These are phyloP conservation scores for Diaporthe caulivora DNA, from an alignment of 2,329 filamentous ascomycete genomes.

Conservation along the genomic window DNA sequence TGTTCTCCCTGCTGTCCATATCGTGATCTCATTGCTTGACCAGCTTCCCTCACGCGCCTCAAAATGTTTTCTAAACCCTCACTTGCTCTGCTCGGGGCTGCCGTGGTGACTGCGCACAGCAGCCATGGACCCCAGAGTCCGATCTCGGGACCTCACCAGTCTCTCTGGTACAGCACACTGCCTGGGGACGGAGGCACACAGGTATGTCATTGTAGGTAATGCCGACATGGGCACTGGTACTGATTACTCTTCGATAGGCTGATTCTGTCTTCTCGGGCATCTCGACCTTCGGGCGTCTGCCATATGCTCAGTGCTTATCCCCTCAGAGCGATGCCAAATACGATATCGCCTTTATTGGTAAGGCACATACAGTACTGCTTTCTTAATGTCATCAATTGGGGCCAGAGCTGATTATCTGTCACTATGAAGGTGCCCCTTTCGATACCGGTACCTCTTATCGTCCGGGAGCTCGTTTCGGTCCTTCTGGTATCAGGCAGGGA, in stretches of 20 bases:
- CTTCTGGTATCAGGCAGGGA: constrained; percentile 87
- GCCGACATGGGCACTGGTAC: not conserved
- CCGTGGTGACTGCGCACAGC: constrained; percentile 69
- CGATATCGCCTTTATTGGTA: constrained; percentile 88
- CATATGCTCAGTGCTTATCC: constrained; percentile 82
- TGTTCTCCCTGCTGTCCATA: not conserved
- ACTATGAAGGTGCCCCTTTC: constrained; percentile 76
- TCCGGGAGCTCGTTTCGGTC: constrained; percentile 86
- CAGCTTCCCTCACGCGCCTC: not conserved
- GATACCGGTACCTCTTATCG: constrained; percentile 89
- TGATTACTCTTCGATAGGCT: constrained; percentile 62
- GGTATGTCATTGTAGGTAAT: constrained; percentile 56
- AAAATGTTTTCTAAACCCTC: constrained; percentile 49
- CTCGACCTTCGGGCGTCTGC: constrained; percentile 84
- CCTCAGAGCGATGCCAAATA: constrained; percentile 75
- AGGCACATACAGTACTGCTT: constrained; percentile 38
- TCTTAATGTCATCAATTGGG: not conserved
- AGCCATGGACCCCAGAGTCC: constrained; percentile 69
- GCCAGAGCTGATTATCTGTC: not conserved
- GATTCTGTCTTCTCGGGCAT: constrained; percentile 92
- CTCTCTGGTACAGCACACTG: constrained; percentile 85
- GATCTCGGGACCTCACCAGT: constrained; percentile 77
- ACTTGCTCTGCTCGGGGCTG: constrained; percentile 57
- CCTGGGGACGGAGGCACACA: constrained; percentile 89
- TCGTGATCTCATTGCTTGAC: constrained; percentile 20